Percentiles rank a stretch among this genome's conserved stretches.
Conservation (phyloP, 1,284 basidiomycete genomes). For the Naganishia cerealis region DNA sequence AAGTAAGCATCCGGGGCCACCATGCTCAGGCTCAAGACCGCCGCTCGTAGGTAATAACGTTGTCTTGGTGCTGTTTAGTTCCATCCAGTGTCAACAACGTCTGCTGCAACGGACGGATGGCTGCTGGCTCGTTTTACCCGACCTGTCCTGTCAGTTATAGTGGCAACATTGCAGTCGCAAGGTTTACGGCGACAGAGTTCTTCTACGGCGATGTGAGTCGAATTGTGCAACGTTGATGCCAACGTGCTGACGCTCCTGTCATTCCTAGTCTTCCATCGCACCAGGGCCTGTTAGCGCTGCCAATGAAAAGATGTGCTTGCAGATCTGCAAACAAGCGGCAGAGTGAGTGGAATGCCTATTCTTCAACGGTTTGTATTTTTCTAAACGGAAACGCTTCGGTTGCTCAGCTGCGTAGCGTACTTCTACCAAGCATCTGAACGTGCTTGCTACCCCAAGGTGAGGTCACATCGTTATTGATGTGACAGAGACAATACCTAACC, state of each 20-base stretch:
- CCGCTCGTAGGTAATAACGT: not conserved
- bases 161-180: not conserved
- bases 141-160: not conserved
- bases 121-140: not conserved
- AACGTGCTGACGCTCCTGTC: not conserved
- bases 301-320: not conserved
- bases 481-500: not conserved
- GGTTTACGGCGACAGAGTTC: not conserved
- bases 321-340: not conserved
- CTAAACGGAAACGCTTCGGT: not conserved
- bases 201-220: not conserved
- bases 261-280: not conserved
- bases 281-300: not conserved
- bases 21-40: not conserved
- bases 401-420: slow-evolving; percentile 4
- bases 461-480: not conserved
- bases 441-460: not conserved
- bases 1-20: not conserved
- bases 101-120: slow-evolving; percentile 8
- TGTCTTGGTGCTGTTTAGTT: not conserved
- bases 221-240: not conserved
- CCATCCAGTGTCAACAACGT: not conserved
- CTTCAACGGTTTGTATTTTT: not conserved
- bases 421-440: not conserved
- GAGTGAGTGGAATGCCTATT: not conserved